phyloP scores from a whole-genome alignment of 805 yeast genomes.

The Geotrichum ghanense region DNA sequence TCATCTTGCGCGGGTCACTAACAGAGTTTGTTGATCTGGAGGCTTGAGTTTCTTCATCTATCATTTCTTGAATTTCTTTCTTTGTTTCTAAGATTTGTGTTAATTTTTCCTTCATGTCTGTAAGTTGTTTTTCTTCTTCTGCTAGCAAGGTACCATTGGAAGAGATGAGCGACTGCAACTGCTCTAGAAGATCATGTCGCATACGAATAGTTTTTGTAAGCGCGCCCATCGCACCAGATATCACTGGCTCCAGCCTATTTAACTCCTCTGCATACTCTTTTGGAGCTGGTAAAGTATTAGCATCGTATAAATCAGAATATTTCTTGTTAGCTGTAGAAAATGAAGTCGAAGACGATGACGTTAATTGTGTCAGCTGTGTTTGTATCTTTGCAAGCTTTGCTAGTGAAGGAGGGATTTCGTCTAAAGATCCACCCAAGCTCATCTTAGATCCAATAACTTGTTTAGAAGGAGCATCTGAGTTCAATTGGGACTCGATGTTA shows the following conservation, averaged over 20 bases:
- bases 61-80: constrained; percentile 12
- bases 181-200: constrained; percentile 17
- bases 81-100: constrained; percentile 14
- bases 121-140: constrained; percentile 19
- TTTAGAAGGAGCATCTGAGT: constrained; percentile 1
- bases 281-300: constrained; percentile 26
- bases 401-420: neutral
- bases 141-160: constrained; percentile 19
- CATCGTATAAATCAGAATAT: constrained; percentile 14
- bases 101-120: constrained; percentile 22
- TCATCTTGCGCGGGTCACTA: no score
- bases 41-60: constrained; percentile 3
- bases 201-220: constrained; percentile 19
- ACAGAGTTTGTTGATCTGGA: constrained; percentile 1
- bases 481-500: constrained; percentile 20
- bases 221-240: constrained; percentile 18
- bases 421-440: neutral
- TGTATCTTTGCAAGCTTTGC: neutral
- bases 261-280: constrained; percentile 21
- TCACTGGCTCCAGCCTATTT: constrained; percentile 15
- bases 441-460: constrained; percentile 1
- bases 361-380: neutral
- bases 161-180: constrained; percentile 21
- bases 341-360: constrained; percentile 4
- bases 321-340: constrained; percentile 7